Conservation (phyloP, 208 protist genomes). For the Novymonas esmeraldas region DNA sequence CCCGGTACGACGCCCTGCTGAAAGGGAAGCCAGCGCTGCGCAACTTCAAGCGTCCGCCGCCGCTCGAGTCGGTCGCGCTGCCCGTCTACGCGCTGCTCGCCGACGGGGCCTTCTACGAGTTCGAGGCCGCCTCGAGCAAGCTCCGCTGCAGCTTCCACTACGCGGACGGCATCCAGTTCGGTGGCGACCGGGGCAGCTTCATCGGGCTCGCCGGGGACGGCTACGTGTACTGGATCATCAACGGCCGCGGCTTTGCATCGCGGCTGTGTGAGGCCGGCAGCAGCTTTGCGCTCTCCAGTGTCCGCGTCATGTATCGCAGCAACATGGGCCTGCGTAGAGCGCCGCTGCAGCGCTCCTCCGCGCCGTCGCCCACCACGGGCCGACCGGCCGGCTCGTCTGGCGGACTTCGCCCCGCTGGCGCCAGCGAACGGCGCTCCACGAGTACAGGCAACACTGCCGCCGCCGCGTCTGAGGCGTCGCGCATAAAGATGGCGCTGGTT, state of each 20-base stretch:
- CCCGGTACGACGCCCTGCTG: constrained; percentile 92
- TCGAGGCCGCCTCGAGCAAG: constrained; percentile 67
- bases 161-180: constrained; percentile 80
- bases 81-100: constrained; percentile 63
- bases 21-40: constrained; percentile 25
- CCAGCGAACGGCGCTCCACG: background rate
- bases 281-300: constrained; percentile 53
- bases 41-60: constrained; percentile 63
- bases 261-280: constrained; percentile 67
- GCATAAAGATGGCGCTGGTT: constrained; percentile 55
- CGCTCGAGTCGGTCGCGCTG: constrained; percentile 35
- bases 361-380: background rate
- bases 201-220: constrained; percentile 78
- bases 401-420: background rate
- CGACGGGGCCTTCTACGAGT: constrained; percentile 74
- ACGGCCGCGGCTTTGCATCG: constrained; percentile 59
- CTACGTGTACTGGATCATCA: constrained; percentile 74
- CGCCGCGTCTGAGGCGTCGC: constrained; percentile 26
- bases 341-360: constrained; percentile 28
- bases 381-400: background rate
- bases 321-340: constrained; percentile 39
- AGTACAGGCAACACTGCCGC: constrained; percentile 2
- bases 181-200: constrained; percentile 61
- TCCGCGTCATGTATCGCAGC: constrained; percentile 55
- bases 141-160: constrained; percentile 71